Base-by-base conservation (phyloP, 2,329 filamentous ascomycete species). In the Nemania serpens region DNA sequence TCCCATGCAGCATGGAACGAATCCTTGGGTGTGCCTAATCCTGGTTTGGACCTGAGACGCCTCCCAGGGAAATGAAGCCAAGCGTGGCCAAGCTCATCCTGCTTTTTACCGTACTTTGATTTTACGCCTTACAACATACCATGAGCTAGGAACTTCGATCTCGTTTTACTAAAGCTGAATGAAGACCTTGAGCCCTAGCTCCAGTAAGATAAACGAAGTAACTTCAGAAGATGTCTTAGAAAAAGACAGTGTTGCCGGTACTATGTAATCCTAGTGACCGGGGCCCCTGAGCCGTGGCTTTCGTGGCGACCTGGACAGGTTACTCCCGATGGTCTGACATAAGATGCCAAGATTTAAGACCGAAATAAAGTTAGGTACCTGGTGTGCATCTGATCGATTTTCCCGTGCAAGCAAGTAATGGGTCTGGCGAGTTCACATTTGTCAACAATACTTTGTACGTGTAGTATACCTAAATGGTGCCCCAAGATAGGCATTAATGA, bases 271-370 rank as follows among this genome's bases (percentile, higher is more conserved):
- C 15, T 46, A 20, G 15, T 15, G 45, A 33, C 50, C 20, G 39
- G 51, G 42, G 29, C 37, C 52, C 60, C 48, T 48, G 52, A 53
- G 5, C 41, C 13, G 43, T 39, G 36, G 36, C 36, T 39, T 3
- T n/a, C 25, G 25, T 29, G 25, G 25, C 25, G 25, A 29, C 25
- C 25, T 29, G 25, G 25, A 29, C 25, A 29, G 47, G 15, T 46
- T 53, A 53, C 53, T 61, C 43, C 54, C 59, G 59, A 48, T 42
- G 33, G 53, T 3, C 51, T 63, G 61, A 63, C 60, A 53, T 62
- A 53, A 56, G 56, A 53, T 15, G 52, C 48, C 48, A 63, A 57
- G 52, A 51, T 29, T 20, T 10, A 2, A 22, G 17, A 6, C 15
- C 48, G 25, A 46, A 41, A 54, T 46, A 34, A 25, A 36, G 15